Evolutionary conservation across 108 stramenopile genomes (phyloP), one percentile per base, ranked within the genome.

Genomic region (Stephanodiscus minutulus): DNA sequence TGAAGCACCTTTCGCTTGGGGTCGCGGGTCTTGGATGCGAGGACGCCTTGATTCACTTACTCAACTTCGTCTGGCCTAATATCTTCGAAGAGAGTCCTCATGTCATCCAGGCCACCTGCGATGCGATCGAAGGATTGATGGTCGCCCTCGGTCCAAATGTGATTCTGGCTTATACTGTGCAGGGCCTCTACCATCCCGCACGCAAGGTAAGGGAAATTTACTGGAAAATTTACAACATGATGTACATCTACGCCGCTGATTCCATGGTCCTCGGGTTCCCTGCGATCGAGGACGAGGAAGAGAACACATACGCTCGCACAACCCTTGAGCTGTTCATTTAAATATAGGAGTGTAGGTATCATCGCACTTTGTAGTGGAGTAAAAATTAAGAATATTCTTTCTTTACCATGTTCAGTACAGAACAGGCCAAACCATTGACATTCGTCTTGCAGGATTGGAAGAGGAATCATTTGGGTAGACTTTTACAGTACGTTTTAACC

Each of bases 31-130:
- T 95, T 39, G 98, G 97, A 31, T 98, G 99, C 74, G 99, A 99
- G 81, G 99, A 99, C 73, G 98, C 96, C 0, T 78, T 98, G 61
- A 64, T 92, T 53, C 99, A 99, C 80, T 85, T 99, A 22, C 81
- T 99, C 3, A 99, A 99, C 80, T 96, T 87, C 77, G 97, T 98
- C 29, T 98, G 97, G 98, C 99, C 99, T 7, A 99, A 99, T 80
- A 96, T 98, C 50, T 98, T 99, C 73, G 98, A 99, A 69, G 92
- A 93, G 72, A 86, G 90, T 66, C 96, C 98, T 5, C 99, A 99
- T 81, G 96, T 98, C 12, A 97, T 98, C 56, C 93, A 96, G 79
- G 97, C 97, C 27, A 92, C 95, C n/a, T 94, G 98, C 63, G 98
- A 99, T 76, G 99, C 99, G 9, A 87, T 99, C 48, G 97, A 97